Percentiles rank a stretch among this genome's conserved stretches.
Evolutionary conservation across 2,329 filamentous ascomycete genomes (phyloP).

Genomic region (Aureobasidium lini): DNA sequence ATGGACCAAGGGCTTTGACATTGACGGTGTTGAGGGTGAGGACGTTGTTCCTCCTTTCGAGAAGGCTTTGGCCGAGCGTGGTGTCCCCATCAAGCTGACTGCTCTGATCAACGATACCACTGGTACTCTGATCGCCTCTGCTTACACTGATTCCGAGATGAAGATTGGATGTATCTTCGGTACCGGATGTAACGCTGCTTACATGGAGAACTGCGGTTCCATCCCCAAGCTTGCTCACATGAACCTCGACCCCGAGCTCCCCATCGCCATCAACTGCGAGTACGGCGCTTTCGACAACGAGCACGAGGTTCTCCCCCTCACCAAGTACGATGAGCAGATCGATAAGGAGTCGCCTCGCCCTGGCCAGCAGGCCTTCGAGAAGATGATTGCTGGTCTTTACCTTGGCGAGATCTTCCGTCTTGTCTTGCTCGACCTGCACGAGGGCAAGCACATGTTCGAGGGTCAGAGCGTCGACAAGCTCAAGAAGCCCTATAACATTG

Average conservation of each 20-base stretch:
- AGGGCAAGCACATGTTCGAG: slow-evolving; percentile 63
- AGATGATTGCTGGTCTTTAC: slow-evolving; percentile 40
- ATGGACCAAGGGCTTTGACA: slow-evolving; percentile 98
- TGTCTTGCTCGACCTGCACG: slow-evolving; percentile 49
- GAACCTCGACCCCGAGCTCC: slow-evolving; percentile 73
- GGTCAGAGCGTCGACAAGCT: slow-evolving; percentile 73
- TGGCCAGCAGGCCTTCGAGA: slow-evolving; percentile 40
- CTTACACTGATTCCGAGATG: slow-evolving; percentile 90
- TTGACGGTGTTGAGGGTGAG: slow-evolving; percentile 79
- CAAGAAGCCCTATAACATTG: slow-evolving; percentile 79
- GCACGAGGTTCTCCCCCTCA: slow-evolving; percentile 76
- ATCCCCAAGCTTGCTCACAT: slow-evolving; percentile 91
- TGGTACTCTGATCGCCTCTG: slow-evolving; percentile 89
- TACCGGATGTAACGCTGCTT: slow-evolving; percentile 95
- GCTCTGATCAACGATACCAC: slow-evolving; percentile 97
- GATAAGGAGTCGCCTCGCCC: slow-evolving; percentile 38
- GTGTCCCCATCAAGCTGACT: slow-evolving; percentile 83
- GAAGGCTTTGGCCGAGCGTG: slow-evolving; percentile 55
- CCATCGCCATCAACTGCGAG: slow-evolving; percentile 95
- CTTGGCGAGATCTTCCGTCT: slow-evolving; percentile 40
- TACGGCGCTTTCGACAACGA: slow-evolving; percentile 97
- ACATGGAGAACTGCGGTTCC: slow-evolving; percentile 87
- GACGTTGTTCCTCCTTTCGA: slow-evolving; percentile 89
- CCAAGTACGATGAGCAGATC: slow-evolving; percentile 50
- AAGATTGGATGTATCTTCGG: slow-evolving; percentile 97